Conservation (phyloP, 495 filamentous ascomycete genomes). For the Delitschia confertaspora region DNA sequence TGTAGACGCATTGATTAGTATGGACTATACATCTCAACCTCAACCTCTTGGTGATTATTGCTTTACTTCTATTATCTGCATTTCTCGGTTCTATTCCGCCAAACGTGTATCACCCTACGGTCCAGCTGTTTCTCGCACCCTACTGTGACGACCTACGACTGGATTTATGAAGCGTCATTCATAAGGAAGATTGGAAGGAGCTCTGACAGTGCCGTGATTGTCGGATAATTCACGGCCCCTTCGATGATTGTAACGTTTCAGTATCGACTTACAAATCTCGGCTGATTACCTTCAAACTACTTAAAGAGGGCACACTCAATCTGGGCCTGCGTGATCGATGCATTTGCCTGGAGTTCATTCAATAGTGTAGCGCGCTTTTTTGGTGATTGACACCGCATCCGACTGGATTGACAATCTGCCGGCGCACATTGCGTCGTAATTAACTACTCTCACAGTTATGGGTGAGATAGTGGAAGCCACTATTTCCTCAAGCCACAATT, state of each 20-base stretch:
- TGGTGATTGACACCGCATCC: conserved; percentile 14
- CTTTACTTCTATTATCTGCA: conserved; percentile 8
- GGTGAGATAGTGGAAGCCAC: conserved; percentile 4
- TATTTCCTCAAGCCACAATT: conserved; percentile 14
- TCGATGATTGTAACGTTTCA: conserved; percentile 20
- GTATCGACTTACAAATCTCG: conserved; percentile 17
- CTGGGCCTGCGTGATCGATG: conserved; percentile 12
- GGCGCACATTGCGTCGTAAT: conserved; percentile 18
- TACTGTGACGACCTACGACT: background rate
- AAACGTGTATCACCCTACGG: conserved; percentile 8
- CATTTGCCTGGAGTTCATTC: conserved; percentile 17
- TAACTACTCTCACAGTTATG: conserved; percentile 20
- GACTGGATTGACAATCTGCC: conserved; percentile 15
- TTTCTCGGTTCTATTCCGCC: conserved; percentile 2
- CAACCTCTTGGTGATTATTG: conserved; percentile 9
- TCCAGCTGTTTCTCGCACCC: conserved; percentile 12
- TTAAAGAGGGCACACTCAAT: conserved; percentile 18
- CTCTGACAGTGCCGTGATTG: conserved; percentile 18
- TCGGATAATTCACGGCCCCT: conserved; percentile 2
- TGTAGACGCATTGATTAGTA: conserved; percentile 14
- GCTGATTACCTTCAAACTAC: conserved; percentile 6
- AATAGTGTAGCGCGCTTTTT: conserved; percentile 11
- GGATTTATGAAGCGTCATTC: conserved; percentile 14
- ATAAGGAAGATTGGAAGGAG: conserved; percentile 3
- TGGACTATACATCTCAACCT: conserved; percentile 17